Conservation (phyloP, 306 rosid genomes). For the Hippophae rhamnoides region DNA sequence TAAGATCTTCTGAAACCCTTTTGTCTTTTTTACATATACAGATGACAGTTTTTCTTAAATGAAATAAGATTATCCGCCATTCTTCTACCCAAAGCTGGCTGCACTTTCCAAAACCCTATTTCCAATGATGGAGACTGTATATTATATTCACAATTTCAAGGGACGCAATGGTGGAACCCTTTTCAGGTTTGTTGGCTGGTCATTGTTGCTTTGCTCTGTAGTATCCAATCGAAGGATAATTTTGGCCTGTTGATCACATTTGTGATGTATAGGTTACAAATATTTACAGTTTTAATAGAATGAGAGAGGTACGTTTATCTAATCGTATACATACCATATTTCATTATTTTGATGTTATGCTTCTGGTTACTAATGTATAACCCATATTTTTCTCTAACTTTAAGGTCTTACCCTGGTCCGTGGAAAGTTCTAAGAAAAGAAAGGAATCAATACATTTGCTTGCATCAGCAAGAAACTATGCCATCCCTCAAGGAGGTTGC, state of each 20-base stretch:
- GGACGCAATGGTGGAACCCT: conserved; percentile 78
- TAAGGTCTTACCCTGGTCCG: conserved; percentile 81
- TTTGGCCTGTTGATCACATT: not conserved
- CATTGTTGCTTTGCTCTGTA: not conserved
- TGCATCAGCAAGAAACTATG: conserved; percentile 71
- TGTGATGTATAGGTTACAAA: not conserved
- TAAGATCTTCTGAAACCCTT: not conserved
- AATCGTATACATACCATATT: too few relatives aligned
- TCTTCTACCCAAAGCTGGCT: conserved; percentile 88
- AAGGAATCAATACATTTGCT: conserved; percentile 38
- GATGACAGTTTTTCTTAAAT: conserved; percentile 34
- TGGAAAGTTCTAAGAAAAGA: conserved; percentile 77
- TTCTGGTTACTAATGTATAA: conserved; percentile 2
- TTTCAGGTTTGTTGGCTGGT: conserved; percentile 50
- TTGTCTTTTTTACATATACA: not conserved
- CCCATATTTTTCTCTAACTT: not conserved
- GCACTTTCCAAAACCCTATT: conserved; percentile 64
- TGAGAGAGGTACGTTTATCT: too few relatives aligned
- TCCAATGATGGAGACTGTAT: conserved; percentile 76
- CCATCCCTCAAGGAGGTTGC: conserved; percentile 96
- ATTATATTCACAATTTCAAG: conserved; percentile 85
- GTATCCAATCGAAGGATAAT: not conserved
- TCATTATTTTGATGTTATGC: not conserved
- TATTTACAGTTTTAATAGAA: not conserved
- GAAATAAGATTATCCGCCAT: conserved; percentile 70